phyloP scores from a whole-genome alignment of 192 early-diverging fungal genomes.

The Phlyctochytrium arcticum region DNA sequence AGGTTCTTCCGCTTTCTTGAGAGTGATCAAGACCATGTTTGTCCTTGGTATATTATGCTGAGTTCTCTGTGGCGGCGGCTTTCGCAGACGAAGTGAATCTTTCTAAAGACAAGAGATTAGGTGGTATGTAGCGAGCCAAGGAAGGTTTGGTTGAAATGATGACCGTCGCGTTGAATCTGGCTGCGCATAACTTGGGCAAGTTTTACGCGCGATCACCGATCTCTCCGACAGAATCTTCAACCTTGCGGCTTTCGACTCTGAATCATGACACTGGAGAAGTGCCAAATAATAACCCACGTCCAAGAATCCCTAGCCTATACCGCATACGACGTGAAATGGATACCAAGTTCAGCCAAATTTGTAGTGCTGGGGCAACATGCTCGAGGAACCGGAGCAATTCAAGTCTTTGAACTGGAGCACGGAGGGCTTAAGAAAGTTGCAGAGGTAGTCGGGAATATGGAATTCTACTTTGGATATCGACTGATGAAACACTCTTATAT shows the following conservation, averaged over 20 bases:
- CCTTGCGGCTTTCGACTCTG: no score
- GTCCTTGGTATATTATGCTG: no score
- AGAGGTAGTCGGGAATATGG: constrained; percentile 36
- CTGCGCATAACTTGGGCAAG: no score
- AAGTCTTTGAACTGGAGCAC: constrained; percentile 52
- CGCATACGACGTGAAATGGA: constrained; percentile 63
- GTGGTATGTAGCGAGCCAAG: no score
- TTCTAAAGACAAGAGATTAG: no score
- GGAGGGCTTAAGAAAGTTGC: constrained; percentile 42
- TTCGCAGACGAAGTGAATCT: no score
- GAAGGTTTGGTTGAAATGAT: no score
- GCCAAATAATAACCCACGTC: constrained; percentile 46
- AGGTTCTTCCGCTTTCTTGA: constrained; percentile 43
- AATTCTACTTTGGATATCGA: not conserved
- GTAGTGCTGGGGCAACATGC: constrained; percentile 60
- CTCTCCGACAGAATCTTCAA: no score
- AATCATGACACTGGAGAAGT: constrained; percentile 40
- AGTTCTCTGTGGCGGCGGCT: no score
- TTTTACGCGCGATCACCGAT: no score
- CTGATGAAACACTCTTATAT: not conserved
- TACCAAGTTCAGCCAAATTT: constrained; percentile 59
- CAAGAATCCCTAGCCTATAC: constrained; percentile 41
- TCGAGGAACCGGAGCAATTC: constrained; percentile 53
- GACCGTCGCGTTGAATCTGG: no score
- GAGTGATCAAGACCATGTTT: constrained; percentile 39